Base-by-base conservation (phyloP, 768 basidiomycete genomes). In the Rhodotorula sphaerocarpa region DNA sequence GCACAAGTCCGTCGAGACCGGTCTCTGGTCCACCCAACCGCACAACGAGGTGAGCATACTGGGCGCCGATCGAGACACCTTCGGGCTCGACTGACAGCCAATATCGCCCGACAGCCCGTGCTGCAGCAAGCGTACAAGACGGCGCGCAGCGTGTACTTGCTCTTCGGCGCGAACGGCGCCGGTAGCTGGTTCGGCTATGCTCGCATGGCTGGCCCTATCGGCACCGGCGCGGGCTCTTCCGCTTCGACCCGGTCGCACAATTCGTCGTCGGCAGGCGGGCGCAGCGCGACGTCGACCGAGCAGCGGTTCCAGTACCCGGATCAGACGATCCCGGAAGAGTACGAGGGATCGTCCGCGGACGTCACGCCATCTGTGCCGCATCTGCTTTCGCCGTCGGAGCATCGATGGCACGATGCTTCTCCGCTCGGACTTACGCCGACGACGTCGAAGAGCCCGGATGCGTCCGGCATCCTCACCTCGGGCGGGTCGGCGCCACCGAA, bases 111-210 rank as follows among this genome's bases (percentile, higher is more conserved):
- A 16, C 50, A 95, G 75, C 83, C 82, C 14, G 83, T 93, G 51
- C 78, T 95, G 21, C 90, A 96, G 68, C 89, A 89, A 74, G 92
- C 93, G 1, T 97, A 79, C 75, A 84, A 91, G n/a, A 95, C 90
- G 5, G 80, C 82, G 66, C 87, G 92, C 30, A 60, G 60, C n/a
- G 92, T 96, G 6, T 87, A 80, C 71, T 80, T 96, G 47, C 84
- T 97, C 60, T 96, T 96, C 70, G 82, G 90, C 41, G 93, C 88
- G 23, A 96, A 96, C 76, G 89, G 86, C 74, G 87, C 86, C 59
- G 90, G 93, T 41, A 89, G 90, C 74, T 97, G 95, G 73, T 95
- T 86, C 71, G 92, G 92, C 27, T 92, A 88, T 73, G 91, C 89
- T 16, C 83, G 81, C 84, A 90, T 77, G 74, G 57, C 70, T n/a